phyloP scores from a whole-genome alignment of 768 basidiomycete genomes.

The Tricholoma terreum region DNA sequence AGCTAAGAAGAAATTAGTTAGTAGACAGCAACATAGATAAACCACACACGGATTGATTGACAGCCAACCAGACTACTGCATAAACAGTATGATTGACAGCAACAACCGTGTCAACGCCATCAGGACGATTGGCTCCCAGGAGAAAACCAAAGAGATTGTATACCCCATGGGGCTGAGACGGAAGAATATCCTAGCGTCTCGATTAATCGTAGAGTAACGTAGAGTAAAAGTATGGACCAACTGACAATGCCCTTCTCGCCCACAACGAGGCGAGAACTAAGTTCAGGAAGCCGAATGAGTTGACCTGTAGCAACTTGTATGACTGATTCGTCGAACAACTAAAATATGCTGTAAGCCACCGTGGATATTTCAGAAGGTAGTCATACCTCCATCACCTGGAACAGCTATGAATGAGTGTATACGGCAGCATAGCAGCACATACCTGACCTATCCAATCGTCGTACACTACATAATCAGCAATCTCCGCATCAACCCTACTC shows the following conservation, averaged over 20 bases:
- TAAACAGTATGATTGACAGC: constrained; percentile 73
- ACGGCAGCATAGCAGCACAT: constrained; percentile 19
- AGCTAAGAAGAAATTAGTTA: constrained; percentile 44
- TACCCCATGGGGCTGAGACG: constrained; percentile 43
- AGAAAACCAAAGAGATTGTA: constrained; percentile 46
- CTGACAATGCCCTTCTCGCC: constrained; percentile 75
- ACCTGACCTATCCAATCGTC: constrained; percentile 92
- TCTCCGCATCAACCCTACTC: constrained; percentile 56
- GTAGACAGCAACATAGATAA: constrained; percentile 1
- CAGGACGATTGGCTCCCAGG: constrained; percentile 40
- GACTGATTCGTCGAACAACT: constrained; percentile 84
- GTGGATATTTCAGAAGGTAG: constrained; percentile 7
- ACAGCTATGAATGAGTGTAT: not conserved
- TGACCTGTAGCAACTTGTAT: constrained; percentile 63
- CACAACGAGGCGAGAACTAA: constrained; percentile 70
- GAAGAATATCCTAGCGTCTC: constrained; percentile 60
- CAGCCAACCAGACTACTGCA: constrained; percentile 81
- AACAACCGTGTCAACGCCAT: constrained; percentile 59
- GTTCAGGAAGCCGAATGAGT: constrained; percentile 72
- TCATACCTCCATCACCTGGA: constrained; percentile 73
- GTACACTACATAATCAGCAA: constrained; percentile 79
- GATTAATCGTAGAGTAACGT: constrained; percentile 4
- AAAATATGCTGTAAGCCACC: constrained; percentile 3
- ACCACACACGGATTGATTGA: constrained; percentile 74
- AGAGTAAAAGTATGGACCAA: constrained; percentile 8